These are phyloP conservation scores for Coleophoma cylindrospora DNA, from an alignment of 2,329 filamentous ascomycete genomes.

Conservation along the genomic window DNA sequence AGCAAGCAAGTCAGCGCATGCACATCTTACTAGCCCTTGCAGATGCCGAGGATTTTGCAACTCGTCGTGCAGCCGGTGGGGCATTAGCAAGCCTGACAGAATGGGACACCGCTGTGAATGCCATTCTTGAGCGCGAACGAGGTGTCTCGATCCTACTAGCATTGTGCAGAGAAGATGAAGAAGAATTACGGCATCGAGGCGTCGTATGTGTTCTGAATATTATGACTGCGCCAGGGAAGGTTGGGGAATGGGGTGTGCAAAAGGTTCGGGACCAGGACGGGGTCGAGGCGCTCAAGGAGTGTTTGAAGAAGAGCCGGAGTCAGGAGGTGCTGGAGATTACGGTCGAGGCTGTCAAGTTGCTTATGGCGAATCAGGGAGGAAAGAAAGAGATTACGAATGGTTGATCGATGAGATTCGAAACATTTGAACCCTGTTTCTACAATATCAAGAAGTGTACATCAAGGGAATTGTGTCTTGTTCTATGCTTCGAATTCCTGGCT, in stretches of 20 bases:
- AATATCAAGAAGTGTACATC: no score
- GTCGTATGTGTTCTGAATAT: slow-evolving; percentile 73
- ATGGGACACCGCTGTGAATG: slow-evolving; percentile 69
- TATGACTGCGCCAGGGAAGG: slow-evolving; percentile 58
- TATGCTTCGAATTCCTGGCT: no score
- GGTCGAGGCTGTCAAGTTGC: slow-evolving; percentile 64
- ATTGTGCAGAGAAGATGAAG: slow-evolving; percentile 68
- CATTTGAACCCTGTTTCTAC: no score
- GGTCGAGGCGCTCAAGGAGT: slow-evolving; percentile 62
- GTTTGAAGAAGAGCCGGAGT: slow-evolving; percentile 63
- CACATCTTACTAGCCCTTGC: slow-evolving; percentile 83
- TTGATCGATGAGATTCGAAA: no score
- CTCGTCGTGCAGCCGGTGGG: slow-evolving; percentile 79
- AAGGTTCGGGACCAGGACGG: slow-evolving; percentile 59
- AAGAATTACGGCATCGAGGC: slow-evolving; percentile 66
- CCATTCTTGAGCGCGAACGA: slow-evolving; percentile 64
- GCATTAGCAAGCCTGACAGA: slow-evolving; percentile 80
- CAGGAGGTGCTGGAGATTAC: slow-evolving; percentile 67
- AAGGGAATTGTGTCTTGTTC: no score
- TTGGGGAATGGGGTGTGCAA: slow-evolving; percentile 54
- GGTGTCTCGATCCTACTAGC: slow-evolving; percentile 76
- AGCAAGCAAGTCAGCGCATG: slow-evolving; percentile 66
- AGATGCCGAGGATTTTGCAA: slow-evolving; percentile 77
- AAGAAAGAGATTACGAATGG: background rate
- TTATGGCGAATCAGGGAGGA: slow-evolving; percentile 14